phyloP scores from a whole-genome alignment of 176 grass and related monocot species.

The Zizania latifolia region DNA sequence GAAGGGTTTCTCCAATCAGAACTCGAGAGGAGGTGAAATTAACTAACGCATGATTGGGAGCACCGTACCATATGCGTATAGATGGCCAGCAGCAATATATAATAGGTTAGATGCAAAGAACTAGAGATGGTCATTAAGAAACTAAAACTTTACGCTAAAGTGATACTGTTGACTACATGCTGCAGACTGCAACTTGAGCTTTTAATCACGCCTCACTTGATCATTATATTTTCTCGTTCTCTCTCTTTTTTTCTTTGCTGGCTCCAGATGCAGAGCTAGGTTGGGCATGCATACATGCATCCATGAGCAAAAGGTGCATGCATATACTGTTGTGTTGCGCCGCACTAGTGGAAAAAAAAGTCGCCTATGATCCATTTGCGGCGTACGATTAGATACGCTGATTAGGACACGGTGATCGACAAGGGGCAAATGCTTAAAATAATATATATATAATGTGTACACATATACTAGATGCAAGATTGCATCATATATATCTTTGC shows the following conservation, averaged over 20 bases:
- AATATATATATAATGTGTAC: background rate
- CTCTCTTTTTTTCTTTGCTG: background rate
- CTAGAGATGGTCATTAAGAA: background rate
- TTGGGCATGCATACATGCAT: too few relatives aligned
- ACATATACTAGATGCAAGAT: background rate
- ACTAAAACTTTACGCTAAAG: background rate
- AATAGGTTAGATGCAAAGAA: background rate
- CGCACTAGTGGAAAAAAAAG: slow-evolving; percentile 7
- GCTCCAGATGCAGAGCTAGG: background rate
- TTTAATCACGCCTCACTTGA: too few relatives aligned
- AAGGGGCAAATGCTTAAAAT: background rate
- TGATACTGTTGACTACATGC: slow-evolving; percentile 18
- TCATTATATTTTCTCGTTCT: too few relatives aligned
- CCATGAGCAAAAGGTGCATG: too few relatives aligned
- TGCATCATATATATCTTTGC: too few relatives aligned
- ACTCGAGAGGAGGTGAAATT: background rate
- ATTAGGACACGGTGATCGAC: slow-evolving; percentile 42
- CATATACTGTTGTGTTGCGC: slow-evolving; percentile 9
- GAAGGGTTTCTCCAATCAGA: slow-evolving; percentile 17
- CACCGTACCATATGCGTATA: background rate
- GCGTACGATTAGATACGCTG: slow-evolving; percentile 47
- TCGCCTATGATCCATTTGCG: slow-evolving; percentile 29
- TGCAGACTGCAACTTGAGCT: too few relatives aligned
- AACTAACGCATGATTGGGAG: slow-evolving; percentile 23
- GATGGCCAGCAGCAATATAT: background rate